phyloP scores from a whole-genome alignment of 2,329 filamentous ascomycete genomes.

The Thelonectria olida region DNA sequence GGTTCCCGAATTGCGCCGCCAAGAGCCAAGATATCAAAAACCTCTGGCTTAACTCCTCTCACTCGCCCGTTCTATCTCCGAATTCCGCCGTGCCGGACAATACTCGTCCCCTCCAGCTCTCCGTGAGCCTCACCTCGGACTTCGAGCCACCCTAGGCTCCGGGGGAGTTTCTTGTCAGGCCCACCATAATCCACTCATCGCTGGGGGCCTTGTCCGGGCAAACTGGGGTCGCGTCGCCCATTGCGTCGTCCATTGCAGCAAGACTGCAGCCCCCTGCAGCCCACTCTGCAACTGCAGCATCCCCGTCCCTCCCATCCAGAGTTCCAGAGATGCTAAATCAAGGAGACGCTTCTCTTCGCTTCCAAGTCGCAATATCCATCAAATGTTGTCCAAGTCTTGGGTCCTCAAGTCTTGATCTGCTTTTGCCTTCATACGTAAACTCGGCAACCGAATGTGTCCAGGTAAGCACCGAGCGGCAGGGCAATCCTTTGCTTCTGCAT shows the following conservation, averaged over 20 bases:
- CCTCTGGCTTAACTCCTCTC: background rate
- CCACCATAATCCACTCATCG: conserved; percentile 16
- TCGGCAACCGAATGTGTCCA: too few relatives aligned
- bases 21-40: conserved; percentile 5
- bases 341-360: background rate
- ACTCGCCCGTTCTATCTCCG: background rate
- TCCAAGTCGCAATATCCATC: background rate
- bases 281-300: conserved; percentile 27
- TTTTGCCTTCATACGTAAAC: too few relatives aligned
- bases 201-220: conserved; percentile 36
- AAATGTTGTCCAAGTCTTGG: too few relatives aligned
- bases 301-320: conserved; percentile 23
- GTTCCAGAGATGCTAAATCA: background rate
- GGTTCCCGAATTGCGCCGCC: conserved; percentile 12
- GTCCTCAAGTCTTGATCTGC: too few relatives aligned
- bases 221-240: conserved; percentile 37
- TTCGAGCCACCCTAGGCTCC: conserved; percentile 3
- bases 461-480: too few relatives aligned
- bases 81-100: background rate
- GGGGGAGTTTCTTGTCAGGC: conserved; percentile 14
- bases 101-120: background rate
- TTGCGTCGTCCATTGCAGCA: conserved; percentile 33
- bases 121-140: background rate
- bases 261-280: conserved; percentile 22
- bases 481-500: background rate